phyloP scores from a whole-genome alignment of 495 filamentous ascomycete species.

The Trichoderma parareesei region DNA sequence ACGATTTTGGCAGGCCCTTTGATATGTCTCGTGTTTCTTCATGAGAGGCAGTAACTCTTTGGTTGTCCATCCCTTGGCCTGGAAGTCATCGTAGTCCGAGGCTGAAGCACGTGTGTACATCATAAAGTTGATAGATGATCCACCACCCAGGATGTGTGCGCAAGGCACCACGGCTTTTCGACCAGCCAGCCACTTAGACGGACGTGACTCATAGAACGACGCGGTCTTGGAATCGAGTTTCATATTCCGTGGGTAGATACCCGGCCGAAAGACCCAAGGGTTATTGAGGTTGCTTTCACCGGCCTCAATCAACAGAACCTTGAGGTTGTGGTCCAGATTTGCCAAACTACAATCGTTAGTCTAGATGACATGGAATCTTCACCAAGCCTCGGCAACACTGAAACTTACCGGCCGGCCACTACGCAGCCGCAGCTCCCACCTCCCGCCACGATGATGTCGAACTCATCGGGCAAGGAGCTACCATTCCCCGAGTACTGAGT shows the following conservation, averaged over 20 bases:
- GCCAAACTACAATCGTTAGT: slow-evolving; percentile 44
- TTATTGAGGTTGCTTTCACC: slow-evolving; percentile 78
- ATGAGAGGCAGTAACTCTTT: slow-evolving; percentile 72
- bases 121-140: slow-evolving; percentile 79
- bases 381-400: neutral
- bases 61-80: slow-evolving; percentile 72
- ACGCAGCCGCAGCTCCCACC: slow-evolving; percentile 67
- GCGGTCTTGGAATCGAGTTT: slow-evolving; percentile 82
- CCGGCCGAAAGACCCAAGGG: slow-evolving; percentile 73
- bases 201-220: slow-evolving; percentile 71
- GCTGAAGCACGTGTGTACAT: slow-evolving; percentile 83
- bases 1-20: slow-evolving; percentile 63
- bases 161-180: slow-evolving; percentile 70
- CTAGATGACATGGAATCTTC: neutral
- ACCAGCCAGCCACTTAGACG: slow-evolving; percentile 63
- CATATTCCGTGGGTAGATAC: slow-evolving; percentile 74
- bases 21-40: slow-evolving; percentile 81
- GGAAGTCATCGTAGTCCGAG: slow-evolving; percentile 79
- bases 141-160: slow-evolving; percentile 69
- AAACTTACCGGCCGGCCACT: slow-evolving; percentile 53
- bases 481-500: neutral
- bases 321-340: slow-evolving; percentile 73
- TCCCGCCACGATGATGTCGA: slow-evolving; percentile 78
- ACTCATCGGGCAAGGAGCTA: slow-evolving; percentile 50
- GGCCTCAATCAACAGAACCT: slow-evolving; percentile 69